Base-by-base conservation (phyloP, 164 flowering plant species). In the Houttuynia cordata region DNA sequence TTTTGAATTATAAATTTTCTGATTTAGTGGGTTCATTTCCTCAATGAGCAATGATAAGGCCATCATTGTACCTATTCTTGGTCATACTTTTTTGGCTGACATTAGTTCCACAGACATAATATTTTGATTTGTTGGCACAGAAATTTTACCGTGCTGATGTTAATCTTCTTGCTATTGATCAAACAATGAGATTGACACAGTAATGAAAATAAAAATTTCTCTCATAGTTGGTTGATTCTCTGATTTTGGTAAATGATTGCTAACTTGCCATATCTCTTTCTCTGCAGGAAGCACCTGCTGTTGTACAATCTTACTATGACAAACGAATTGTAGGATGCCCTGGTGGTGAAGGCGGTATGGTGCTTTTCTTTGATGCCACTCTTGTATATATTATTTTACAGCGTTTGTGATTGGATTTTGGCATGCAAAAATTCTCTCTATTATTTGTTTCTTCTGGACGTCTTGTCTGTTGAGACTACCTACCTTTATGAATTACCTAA, bases 291-390 rank as follows among this genome's bases (percentile, higher is more conserved):
- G 72, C 73, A 42, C 88, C 91, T 66, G 86, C 91, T 62, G 69
- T 85, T 56, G 53, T 85, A 7, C 68, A 80, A 66, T 85, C 91
- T 37, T 59, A 57, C 63, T 83, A 71, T 68, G 76, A 83, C 76
- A 77, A 74, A 70, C 78, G 91, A 75, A 74, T 83, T 60, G 88
- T 85, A 40, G 91, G 91, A 59, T 85, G 91, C 66, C 88, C 91
- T 62, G 88, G 91, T 25, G 88, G 76, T 68, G 91, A 80, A 73
- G 88, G 82, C 30, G 86, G 88, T 83, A 64, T 51, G 59, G 2
- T 37, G 17, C 51, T 51, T 20, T 24, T 23, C 58, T 34, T 19
- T 57, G 1, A 53, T 39, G 49, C 24, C n/a, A n/a, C n/a, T n/a
- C n/a, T n/a, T n/a, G n/a, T n/a, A n/a, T n/a, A n/a, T n/a, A n/a